Evolutionary conservation across 352 stramenopile genomes (phyloP).

Genomic region (Elongisporangium prolatum): DNA sequence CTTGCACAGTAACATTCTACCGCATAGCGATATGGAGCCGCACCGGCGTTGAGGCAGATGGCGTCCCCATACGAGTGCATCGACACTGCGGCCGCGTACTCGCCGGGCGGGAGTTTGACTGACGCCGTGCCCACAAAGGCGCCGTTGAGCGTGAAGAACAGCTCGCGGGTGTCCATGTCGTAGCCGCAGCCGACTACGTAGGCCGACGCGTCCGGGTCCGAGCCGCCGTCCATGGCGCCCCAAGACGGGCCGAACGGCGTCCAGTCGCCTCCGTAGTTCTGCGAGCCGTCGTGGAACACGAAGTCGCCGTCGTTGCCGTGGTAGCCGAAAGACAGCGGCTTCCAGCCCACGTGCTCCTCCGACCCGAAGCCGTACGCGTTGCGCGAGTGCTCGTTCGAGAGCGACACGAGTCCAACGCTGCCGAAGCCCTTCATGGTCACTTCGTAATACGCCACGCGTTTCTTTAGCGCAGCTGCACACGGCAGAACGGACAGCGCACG

Average conservation of each 20-base stretch:
- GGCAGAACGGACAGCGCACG: constrained; percentile 43
- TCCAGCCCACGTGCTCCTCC: constrained; percentile 80
- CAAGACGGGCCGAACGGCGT: constrained; percentile 64
- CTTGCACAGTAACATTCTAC: constrained; percentile 89
- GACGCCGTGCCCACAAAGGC: constrained; percentile 46
- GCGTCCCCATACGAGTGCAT: constrained; percentile 72
- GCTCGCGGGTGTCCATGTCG: constrained; percentile 32
- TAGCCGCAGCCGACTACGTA: constrained; percentile 73
- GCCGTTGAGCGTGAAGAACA: constrained; percentile 85
- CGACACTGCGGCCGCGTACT: constrained; percentile 73
- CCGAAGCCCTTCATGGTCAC: constrained; percentile 66
- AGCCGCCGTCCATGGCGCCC: constrained; percentile 29
- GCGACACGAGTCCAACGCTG: constrained; percentile 68
- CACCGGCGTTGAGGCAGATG: constrained; percentile 68
- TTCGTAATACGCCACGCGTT: constrained; percentile 73
- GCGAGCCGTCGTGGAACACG: constrained; percentile 72
- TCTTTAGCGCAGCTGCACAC: constrained; percentile 47
- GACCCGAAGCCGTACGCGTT: constrained; percentile 78
- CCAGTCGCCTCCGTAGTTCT: constrained; percentile 68
- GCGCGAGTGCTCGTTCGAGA: constrained; percentile 48
- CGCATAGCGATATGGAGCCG: constrained; percentile 71
- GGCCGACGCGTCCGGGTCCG: constrained; percentile 16
- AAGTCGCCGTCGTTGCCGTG: constrained; percentile 85
- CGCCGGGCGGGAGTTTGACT: constrained; percentile 36
- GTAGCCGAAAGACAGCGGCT: constrained; percentile 77